Conservation (phyloP, 2,329 filamentous ascomycete species). For the Paramyrothecium sp. region DNA sequence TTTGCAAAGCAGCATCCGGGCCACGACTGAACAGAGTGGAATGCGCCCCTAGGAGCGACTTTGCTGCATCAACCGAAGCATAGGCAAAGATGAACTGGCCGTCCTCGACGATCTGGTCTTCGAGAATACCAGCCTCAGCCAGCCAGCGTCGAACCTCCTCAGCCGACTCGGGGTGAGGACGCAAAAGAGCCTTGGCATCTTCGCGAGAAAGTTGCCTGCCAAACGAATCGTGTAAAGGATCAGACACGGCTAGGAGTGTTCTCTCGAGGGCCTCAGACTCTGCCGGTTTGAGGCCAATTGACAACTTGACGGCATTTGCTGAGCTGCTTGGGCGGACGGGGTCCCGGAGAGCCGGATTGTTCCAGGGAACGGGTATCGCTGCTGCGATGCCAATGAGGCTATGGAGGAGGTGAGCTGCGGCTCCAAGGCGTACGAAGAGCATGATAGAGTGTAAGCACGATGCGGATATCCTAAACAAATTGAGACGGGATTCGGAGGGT, state of each 20-base stretch:
- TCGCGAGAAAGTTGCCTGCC: conserved; percentile 47
- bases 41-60: conserved; percentile 44
- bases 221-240: conserved; percentile 43
- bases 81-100: conserved; percentile 40
- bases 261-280: conserved; percentile 33
- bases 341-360: background rate
- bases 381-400: background rate
- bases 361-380: background rate
- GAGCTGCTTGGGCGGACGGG: background rate
- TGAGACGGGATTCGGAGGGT: background rate
- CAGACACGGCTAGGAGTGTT: conserved; percentile 46
- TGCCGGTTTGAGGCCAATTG: conserved; percentile 25
- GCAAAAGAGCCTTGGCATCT: conserved; percentile 47
- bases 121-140: conserved; percentile 30
- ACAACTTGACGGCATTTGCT: conserved; percentile 24
- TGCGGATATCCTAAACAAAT: background rate
- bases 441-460: background rate
- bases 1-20: conserved; percentile 40
- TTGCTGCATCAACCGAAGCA: conserved; percentile 36
- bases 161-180: conserved; percentile 36
- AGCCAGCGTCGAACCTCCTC: conserved; percentile 45
- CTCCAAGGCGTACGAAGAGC: background rate
- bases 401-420: background rate
- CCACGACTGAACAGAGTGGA: conserved; percentile 35
- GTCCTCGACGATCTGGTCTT: conserved; percentile 31